phyloP scores from a whole-genome alignment of 768 basidiomycete genomes.

The Phlebiopsis flavidoalba region DNA sequence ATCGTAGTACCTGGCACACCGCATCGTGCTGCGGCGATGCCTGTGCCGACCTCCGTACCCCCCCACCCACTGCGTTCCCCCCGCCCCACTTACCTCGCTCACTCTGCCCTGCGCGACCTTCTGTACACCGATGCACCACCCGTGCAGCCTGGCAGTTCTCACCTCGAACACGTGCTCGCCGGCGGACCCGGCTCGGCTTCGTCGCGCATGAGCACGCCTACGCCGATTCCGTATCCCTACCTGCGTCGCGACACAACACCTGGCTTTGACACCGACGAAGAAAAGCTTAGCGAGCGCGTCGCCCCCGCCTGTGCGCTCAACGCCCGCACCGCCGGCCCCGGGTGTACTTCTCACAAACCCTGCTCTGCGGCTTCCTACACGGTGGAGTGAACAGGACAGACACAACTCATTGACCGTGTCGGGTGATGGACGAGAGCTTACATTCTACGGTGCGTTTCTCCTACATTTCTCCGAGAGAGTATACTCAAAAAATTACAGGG shows the following conservation, averaged over 20 bases:
- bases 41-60: conserved; percentile 3
- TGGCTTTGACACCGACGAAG: conserved; percentile 59
- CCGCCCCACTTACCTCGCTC: conserved; percentile 70
- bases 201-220: conserved; percentile 9
- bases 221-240: conserved; percentile 21
- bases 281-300: conserved; percentile 47
- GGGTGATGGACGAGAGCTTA: conserved; percentile 67
- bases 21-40: conserved; percentile 7
- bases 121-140: conserved; percentile 48
- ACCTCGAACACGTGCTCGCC: conserved; percentile 1
- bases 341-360: conserved; percentile 14
- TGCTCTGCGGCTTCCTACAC: conserved; percentile 58
- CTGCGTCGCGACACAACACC: conserved; percentile 22
- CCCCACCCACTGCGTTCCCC: conserved; percentile 38
- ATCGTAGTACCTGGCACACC: conserved; percentile 8
- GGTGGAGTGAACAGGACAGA: conserved; percentile 73
- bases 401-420: conserved; percentile 56
- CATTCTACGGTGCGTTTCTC: conserved; percentile 52
- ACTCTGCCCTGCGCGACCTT: conserved; percentile 68
- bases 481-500: conserved; percentile 30
- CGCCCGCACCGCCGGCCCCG: conserved; percentile 6
- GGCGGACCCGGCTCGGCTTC: neutral
- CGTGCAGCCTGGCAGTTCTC: conserved; percentile 11
- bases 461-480: neutral
- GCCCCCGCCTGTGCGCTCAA: conserved; percentile 20